Evolutionary conservation across 2,329 filamentous ascomycete genomes (phyloP), one percentile per base, ranked within the genome.

Genomic region (Penicillium sp.): DNA sequence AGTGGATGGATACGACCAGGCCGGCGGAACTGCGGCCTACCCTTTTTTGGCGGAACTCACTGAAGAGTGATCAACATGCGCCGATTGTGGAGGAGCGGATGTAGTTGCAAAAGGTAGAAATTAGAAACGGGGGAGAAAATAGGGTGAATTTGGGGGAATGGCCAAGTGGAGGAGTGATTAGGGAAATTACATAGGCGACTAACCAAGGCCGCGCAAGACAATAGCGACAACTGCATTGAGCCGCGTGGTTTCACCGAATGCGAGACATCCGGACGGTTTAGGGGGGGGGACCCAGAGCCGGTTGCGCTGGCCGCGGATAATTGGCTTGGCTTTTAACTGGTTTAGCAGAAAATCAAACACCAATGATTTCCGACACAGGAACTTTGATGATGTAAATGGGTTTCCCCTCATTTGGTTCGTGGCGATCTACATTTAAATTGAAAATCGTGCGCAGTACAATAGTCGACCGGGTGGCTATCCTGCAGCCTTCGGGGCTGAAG

Each of bases 171-270:
- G 28, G 37, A 56, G 58, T 13, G 22, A n/a, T 37, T 5, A 59
- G 56, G 60, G 53, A 61, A 46, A 61, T 51, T 56, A 55, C 52
- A 58, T 59, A 33, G 55, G 51, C 48, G 30, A 51, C 35, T 25
- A 26, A n/a, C 14, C 42, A 59, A 58, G 67, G 67, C 62, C 65
- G 60, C 64, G 67, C 67, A 68, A 68, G 52, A 62, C 60, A 59
- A 61, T 66, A 60, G 58, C 53, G 54, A 67, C 57, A 59, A 62
- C 64, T 62, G 67, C 66, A 63, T 62, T 64, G 61, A 68, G 65
- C 67, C 66, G 64, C 56, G 55, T 57, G 49, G 63, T 68, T 65
- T 65, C 57, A 69, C 61, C 57, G 55, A 62, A 52, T 58, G 56
- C 48, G 63, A 58, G 61, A 59, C 55, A 58, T 63, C 57, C 62